Conservation (phyloP, 495 filamentous ascomycete genomes). For the Talaromyces proteolyticus region DNA sequence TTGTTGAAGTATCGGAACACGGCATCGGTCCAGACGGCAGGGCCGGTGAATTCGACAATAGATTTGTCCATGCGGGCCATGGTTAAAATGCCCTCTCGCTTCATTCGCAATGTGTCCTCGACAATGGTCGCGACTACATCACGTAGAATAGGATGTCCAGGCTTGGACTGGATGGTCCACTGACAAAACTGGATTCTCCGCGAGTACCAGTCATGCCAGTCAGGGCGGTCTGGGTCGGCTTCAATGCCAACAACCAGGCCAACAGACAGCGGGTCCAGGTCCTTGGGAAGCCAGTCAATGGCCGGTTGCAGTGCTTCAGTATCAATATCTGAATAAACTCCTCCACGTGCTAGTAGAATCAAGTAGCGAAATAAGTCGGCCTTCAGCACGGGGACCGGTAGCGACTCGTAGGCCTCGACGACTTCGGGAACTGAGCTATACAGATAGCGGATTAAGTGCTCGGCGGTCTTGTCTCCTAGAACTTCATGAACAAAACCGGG, state of each 20-base stretch:
- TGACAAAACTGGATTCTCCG: conserved; percentile 97
- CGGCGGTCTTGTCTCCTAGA: conserved; percentile 82
- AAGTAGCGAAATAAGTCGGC: conserved; percentile 98
- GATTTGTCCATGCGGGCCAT: conserved; percentile 62
- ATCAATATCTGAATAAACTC: conserved; percentile 96
- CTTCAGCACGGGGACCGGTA: conserved; percentile 86
- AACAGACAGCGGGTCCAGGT: conserved; percentile 67
- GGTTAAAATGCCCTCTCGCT: conserved; percentile 60
- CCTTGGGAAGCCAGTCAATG: conserved; percentile 77
- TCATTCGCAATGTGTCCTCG: conserved; percentile 69
- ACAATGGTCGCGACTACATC: conserved; percentile 87
- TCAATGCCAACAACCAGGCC: conserved; percentile 93
- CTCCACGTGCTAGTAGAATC: conserved; percentile 87
- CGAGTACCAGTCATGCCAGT: conserved; percentile 95
- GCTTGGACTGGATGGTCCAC: conserved; percentile 96
- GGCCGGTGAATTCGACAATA: conserved; percentile 95
- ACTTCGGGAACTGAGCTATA: conserved; percentile 87
- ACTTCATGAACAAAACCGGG: conserved; percentile 94
- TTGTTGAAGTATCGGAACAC: conserved; percentile 94
- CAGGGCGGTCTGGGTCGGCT: conserved; percentile 85
- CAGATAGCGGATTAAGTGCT: conserved; percentile 74
- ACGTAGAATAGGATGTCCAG: conserved; percentile 85
- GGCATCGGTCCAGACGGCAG: conserved; percentile 89
- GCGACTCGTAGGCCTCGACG: conserved; percentile 79
- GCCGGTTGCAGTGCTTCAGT: conserved; percentile 79